Evolutionary conservation across 805 yeast species (phyloP).

Genomic region (Tetrapisispora namnaoensis): DNA sequence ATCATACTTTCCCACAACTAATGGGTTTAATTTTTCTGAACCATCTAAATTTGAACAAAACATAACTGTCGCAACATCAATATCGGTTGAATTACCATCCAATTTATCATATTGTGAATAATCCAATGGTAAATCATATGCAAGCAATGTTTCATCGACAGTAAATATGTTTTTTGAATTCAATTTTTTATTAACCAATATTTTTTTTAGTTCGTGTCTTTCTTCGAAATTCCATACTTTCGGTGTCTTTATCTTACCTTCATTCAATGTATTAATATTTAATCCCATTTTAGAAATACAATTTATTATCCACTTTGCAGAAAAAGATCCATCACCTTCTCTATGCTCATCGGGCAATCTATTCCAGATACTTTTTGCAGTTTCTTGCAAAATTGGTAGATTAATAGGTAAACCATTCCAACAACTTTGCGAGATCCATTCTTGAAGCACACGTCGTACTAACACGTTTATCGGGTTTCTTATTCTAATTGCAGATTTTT

Average conservation of each 20-base stretch:
- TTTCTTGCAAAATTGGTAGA: conserved; percentile 51
- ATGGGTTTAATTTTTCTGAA: conserved; percentile 49
- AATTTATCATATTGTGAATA: conserved; percentile 37
- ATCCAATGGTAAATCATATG: conserved; percentile 51
- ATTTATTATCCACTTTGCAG: conserved; percentile 47
- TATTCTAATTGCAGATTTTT: conserved; percentile 37
- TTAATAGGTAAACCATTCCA: conserved; percentile 62
- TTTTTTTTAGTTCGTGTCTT: conserved; percentile 37
- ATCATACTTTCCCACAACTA: conserved; percentile 51
- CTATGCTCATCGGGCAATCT: conserved; percentile 42
- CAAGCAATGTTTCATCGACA: conserved; percentile 50
- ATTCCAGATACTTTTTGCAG: conserved; percentile 57
- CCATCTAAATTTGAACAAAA: conserved; percentile 56
- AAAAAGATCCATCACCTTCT: conserved; percentile 58
- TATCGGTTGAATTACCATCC: conserved; percentile 28
- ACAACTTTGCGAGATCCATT: conserved; percentile 57
- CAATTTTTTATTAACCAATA: conserved; percentile 32
- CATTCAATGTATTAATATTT: conserved; percentile 37
- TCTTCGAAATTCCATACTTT: conserved; percentile 58
- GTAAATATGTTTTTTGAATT: conserved; percentile 47
- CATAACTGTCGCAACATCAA: conserved; percentile 45
- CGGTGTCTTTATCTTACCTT: conserved; percentile 36
- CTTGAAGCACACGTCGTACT: conserved; percentile 49
- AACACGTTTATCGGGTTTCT: conserved; percentile 47
- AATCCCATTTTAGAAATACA: conserved; percentile 41